A percentile compares a stretch with the other conserved stretches of the same genome.
Evolutionary conservation across 192 early-diverging fungal species (phyloP).

Genomic region (Backusella parvicylindrica): DNA sequence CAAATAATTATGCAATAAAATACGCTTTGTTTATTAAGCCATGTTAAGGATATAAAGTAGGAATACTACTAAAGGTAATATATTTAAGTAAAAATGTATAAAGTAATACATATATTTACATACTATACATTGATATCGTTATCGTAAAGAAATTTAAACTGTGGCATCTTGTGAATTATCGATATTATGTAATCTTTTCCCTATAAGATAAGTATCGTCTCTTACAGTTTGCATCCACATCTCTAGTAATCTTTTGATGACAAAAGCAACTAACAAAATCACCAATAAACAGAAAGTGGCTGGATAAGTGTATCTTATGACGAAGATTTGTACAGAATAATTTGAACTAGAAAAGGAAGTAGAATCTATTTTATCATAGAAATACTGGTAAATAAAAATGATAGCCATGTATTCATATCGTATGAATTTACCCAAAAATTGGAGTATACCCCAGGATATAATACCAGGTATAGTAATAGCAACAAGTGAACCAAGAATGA

Average conservation of each 20-base stretch:
- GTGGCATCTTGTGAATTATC: not conserved
- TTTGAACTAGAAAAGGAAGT: not conserved
- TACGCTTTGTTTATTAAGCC: not conserved
- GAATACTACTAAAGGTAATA: not conserved
- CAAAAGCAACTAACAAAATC: constrained; percentile 15
- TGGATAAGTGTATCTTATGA: constrained; percentile 35
- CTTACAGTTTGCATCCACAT: constrained; percentile 76
- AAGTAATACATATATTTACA: not conserved
- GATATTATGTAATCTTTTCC: constrained; percentile 82
- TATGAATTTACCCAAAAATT: constrained; percentile 25
- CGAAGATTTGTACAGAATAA: not conserved
- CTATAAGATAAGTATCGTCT: constrained; percentile 86
- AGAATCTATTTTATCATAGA: not conserved
- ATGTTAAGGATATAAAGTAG: not conserved
- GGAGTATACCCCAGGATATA: constrained; percentile 31
- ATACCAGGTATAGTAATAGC: constrained; percentile 38
- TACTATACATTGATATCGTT: not conserved
- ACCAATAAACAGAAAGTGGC: constrained; percentile 32
- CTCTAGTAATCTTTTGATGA: constrained; percentile 40
- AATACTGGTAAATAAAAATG: not conserved
- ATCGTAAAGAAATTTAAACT: not conserved
- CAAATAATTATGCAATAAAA: not conserved
- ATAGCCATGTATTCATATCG: not conserved
- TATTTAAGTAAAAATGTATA: not conserved
- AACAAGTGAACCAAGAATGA: constrained; percentile 15